Percentiles rank a stretch among this genome's conserved stretches.
These are phyloP conservation scores for Irpex lacteus DNA, from an alignment of 1,284 basidiomycete genomes.

Conservation along the genomic window DNA sequence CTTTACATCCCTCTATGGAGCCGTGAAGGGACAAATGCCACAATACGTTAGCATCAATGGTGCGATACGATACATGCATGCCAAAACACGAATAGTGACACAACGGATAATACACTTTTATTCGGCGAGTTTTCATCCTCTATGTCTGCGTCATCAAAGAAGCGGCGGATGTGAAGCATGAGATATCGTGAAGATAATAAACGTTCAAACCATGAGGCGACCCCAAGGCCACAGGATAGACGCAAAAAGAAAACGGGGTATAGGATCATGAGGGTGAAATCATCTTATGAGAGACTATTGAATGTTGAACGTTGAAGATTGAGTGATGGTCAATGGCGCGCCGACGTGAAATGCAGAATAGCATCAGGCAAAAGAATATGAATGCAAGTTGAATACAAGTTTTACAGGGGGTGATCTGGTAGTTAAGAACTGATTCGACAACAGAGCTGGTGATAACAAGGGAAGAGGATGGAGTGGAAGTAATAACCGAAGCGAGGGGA, in stretches of 20 bases:
- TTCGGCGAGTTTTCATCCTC: neutral
- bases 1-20: too few relatives aligned
- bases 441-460: conserved; percentile 12
- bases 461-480: conserved; percentile 2
- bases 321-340: neutral
- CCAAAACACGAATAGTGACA: neutral
- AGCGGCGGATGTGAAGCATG: neutral
- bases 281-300: neutral
- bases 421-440: neutral
- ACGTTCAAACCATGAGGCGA: neutral
- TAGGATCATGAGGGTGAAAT: neutral
- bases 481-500: conserved; percentile 1
- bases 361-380: neutral
- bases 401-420: neutral
- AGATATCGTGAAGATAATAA: neutral
- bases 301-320: neutral
- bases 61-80: neutral
- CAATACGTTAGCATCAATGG: neutral
- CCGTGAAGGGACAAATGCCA: neutral
- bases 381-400: neutral
- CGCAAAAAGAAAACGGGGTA: neutral
- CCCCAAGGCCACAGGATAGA: neutral
- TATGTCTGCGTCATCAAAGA: neutral
- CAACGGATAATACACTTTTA: conserved; percentile 1
- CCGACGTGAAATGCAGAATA: neutral